These are phyloP conservation scores for Grigorovia transvaalensis DNA, from an alignment of 805 yeast genomes.

Conservation along the genomic window DNA sequence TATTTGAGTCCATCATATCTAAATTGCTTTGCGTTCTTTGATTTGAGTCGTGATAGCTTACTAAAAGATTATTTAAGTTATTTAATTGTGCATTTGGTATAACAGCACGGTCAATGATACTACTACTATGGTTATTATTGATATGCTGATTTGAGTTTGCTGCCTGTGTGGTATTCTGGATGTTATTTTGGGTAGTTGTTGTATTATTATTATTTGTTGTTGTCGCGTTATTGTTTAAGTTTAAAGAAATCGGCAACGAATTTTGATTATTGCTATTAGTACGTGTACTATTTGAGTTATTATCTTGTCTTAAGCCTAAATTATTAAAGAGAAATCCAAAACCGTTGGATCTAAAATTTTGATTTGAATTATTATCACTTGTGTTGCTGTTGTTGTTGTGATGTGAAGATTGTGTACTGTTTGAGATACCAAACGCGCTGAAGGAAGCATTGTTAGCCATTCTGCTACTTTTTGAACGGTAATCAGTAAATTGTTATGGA, in stretches of 20 bases:
- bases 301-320: conserved; percentile 21
- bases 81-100: background rate
- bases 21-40: conserved; percentile 2
- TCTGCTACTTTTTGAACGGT: background rate
- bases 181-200: conserved; percentile 3
- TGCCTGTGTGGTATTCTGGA: background rate
- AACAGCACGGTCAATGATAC: background rate
- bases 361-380: conserved; percentile 1
- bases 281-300: background rate
- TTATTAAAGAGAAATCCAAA: conserved; percentile 15
- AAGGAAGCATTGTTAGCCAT: conserved; percentile 1
- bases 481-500: background rate
- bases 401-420: background rate
- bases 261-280: background rate
- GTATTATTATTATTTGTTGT: conserved; percentile 2
- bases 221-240: conserved; percentile 2
- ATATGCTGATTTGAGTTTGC: no score
- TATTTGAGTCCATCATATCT: background rate
- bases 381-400: background rate
- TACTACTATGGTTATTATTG: background rate
- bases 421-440: conserved; percentile 6
- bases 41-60: background rate
- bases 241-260: conserved; percentile 4
- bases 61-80: background rate
- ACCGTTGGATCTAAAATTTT: background rate